Conservation (phyloP, 192 early-diverging fungal species). For the Mortierella hygrophila region DNA sequence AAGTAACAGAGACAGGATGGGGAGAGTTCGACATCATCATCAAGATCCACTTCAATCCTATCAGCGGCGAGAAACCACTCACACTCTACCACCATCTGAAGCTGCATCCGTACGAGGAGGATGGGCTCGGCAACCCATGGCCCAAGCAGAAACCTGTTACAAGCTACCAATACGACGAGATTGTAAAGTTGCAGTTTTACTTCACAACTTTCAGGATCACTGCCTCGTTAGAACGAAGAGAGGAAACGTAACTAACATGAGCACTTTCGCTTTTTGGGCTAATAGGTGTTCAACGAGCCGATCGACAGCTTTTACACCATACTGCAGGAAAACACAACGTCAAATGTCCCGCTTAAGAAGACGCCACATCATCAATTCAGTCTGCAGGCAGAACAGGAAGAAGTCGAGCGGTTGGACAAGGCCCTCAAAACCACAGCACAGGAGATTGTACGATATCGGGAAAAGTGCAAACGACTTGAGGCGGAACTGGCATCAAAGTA, state of each 20-base stretch:
- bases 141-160: constrained; percentile 76
- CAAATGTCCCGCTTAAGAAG: constrained; percentile 61
- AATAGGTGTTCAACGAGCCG: constrained; percentile 86
- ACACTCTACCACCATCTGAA: constrained; percentile 91
- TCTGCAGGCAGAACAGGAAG: constrained; percentile 77
- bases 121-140: constrained; percentile 64
- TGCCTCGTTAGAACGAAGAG: background rate
- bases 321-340: constrained; percentile 63
- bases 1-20: constrained; percentile 97
- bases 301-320: constrained; percentile 78
- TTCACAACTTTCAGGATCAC: background rate
- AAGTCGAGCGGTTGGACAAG: constrained; percentile 72
- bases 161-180: constrained; percentile 85
- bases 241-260: background rate
- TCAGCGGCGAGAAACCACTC: constrained; percentile 83
- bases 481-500: constrained; percentile 31
- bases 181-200: constrained; percentile 59
- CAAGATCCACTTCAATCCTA: constrained; percentile 87
- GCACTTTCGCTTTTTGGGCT: background rate
- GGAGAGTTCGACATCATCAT: constrained; percentile 99
- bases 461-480: constrained; percentile 40
- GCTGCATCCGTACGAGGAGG: constrained; percentile 89
- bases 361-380: constrained; percentile 63
- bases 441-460: constrained; percentile 38
- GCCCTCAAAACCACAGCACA: constrained; percentile 52